phyloP scores from a whole-genome alignment of 148 eudicot species.

The Dianthus caryophyllus region DNA sequence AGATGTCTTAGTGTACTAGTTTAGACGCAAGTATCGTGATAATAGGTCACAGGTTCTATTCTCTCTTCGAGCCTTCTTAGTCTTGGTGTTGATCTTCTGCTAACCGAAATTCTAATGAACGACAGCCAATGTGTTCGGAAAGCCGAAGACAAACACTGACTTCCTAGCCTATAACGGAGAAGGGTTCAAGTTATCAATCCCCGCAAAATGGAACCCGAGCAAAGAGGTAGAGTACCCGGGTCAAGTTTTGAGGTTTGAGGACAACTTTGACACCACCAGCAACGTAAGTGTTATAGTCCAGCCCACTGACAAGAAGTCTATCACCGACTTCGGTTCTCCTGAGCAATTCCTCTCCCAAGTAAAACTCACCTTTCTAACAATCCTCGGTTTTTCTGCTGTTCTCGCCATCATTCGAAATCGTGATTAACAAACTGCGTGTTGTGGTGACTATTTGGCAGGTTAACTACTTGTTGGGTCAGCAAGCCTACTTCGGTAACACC shows the following conservation, averaged over 20 bases:
- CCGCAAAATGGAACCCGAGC: constrained; percentile 98
- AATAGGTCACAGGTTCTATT: too few relatives aligned
- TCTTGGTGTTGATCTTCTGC: too few relatives aligned
- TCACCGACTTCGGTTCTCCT: constrained; percentile 87
- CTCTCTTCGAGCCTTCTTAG: too few relatives aligned
- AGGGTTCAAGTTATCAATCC: constrained; percentile 67
- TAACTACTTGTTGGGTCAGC: constrained; percentile 77
- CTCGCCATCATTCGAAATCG: neutral
- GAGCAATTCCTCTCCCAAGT: constrained; percentile 81
- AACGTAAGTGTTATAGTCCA: constrained; percentile 53
- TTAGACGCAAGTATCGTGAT: too few relatives aligned
- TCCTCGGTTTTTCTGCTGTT: neutral
- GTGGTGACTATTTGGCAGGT: constrained; percentile 36
- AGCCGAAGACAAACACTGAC: constrained; percentile 84
- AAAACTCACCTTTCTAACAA: constrained; percentile 2
- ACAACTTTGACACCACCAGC: constrained; percentile 91
- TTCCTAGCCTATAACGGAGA: constrained; percentile 57
- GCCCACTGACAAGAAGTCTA: constrained; percentile 85
- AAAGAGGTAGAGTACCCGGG: constrained; percentile 91
- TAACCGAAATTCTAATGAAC: too few relatives aligned
- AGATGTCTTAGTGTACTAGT: too few relatives aligned
- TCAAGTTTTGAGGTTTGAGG: constrained; percentile 81
- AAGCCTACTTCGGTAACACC: constrained; percentile 86
- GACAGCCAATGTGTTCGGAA: constrained; percentile 94
- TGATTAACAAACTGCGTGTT: neutral